Conservation (phyloP, 2,329 filamentous ascomycete genomes). For the Albophoma yamanashiensis region DNA sequence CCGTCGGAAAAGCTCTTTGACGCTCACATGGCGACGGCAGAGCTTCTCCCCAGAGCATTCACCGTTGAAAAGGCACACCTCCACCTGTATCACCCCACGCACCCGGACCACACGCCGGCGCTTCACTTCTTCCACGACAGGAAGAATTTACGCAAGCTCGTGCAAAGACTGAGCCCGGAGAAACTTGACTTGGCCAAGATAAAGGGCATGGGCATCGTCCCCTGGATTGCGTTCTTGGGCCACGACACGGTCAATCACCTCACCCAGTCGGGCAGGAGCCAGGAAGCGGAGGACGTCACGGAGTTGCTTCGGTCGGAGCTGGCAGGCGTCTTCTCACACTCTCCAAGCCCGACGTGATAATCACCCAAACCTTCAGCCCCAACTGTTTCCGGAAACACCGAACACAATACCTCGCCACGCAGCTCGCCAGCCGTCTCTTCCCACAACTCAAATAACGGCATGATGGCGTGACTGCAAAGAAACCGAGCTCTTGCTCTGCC, state of each 20-base stretch:
- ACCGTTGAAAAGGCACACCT: slow-evolving; percentile 41
- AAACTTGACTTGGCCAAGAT: slow-evolving; percentile 15
- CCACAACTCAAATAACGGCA: not conserved
- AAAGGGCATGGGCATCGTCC: slow-evolving; percentile 19
- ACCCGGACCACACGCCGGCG: slow-evolving; percentile 35
- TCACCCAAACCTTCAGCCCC: not conserved
- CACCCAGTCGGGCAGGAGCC: slow-evolving; percentile 25
- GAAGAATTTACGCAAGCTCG: slow-evolving; percentile 16
- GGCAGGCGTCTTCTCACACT: slow-evolving; percentile 15
- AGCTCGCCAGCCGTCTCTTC: not conserved
- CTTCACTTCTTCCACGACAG: slow-evolving; percentile 31
- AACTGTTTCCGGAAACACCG: not conserved
- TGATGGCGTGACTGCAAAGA: not conserved
- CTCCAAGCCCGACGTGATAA: slow-evolving; percentile 11
- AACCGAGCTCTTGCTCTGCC: not conserved
- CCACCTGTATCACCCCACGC: slow-evolving; percentile 41
- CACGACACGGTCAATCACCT: slow-evolving; percentile 37
- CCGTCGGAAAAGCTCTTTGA: slow-evolving; percentile 41
- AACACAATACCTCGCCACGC: not conserved
- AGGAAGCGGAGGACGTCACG: slow-evolving; percentile 29
- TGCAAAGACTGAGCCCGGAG: slow-evolving; percentile 13
- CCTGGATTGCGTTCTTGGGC: slow-evolving; percentile 28
- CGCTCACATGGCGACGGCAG: slow-evolving; percentile 36
- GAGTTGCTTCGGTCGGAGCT: slow-evolving; percentile 25
- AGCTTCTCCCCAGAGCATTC: slow-evolving; percentile 24